Conservation (phyloP, 768 basidiomycete species). For the Pulveroboletus sp. region DNA sequence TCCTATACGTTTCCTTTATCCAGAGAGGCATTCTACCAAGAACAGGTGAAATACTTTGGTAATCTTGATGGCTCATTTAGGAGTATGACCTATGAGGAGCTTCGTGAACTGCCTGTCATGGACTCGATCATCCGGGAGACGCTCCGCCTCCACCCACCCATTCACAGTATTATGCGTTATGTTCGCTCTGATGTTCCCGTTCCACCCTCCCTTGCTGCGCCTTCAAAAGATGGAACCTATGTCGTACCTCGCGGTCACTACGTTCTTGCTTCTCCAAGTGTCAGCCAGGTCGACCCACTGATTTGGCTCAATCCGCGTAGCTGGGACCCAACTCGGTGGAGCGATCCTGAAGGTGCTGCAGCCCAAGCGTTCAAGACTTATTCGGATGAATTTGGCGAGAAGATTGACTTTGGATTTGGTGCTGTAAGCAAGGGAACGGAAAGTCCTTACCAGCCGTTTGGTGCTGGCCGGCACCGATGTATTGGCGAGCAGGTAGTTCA, state of each 20-base stretch:
- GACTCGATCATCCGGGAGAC: slow-evolving; percentile 92
- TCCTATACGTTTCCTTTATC: background rate
- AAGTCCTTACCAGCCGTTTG: slow-evolving; percentile 95
- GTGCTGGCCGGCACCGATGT: slow-evolving; percentile 92
- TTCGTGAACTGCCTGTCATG: slow-evolving; percentile 76
- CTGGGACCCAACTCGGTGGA: slow-evolving; percentile 87
- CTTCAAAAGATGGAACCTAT: slow-evolving; percentile 68
- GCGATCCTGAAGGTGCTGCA: slow-evolving; percentile 77
- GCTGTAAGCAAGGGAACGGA: slow-evolving; percentile 94
- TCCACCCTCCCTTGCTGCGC: slow-evolving; percentile 74
- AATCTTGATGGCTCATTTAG: slow-evolving; percentile 77
- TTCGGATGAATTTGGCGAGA: slow-evolving; percentile 71
- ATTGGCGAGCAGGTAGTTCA: slow-evolving; percentile 78
- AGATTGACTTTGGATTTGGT: slow-evolving; percentile 95
- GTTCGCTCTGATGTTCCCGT: slow-evolving; percentile 83
- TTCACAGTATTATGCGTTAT: slow-evolving; percentile 93
- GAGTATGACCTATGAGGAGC: slow-evolving; percentile 79
- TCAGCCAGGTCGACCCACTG: slow-evolving; percentile 80
- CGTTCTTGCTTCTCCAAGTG: slow-evolving; percentile 83
- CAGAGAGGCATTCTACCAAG: slow-evolving; percentile 81
- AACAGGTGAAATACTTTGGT: slow-evolving; percentile 80
- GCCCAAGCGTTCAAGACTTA: slow-evolving; percentile 75
- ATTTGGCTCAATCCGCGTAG: slow-evolving; percentile 69
- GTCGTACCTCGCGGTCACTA: slow-evolving; percentile 87
- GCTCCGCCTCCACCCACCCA: slow-evolving; percentile 88